Conservation (phyloP, 148 eudicot species). For the Silene latifolia region DNA sequence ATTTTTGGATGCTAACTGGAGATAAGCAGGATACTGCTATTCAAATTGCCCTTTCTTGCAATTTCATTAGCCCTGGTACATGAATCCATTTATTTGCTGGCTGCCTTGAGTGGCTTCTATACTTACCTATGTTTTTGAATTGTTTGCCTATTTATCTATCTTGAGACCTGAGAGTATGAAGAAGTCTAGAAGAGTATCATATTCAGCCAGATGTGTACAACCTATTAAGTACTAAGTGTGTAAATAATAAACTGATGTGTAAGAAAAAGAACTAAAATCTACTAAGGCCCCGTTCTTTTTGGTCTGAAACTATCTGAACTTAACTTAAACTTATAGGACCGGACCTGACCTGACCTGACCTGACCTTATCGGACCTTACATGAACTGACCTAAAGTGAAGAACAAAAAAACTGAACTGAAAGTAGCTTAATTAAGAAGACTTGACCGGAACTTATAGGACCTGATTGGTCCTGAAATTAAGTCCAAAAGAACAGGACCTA, state of each 20-base stretch:
- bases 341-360: too few relatives aligned
- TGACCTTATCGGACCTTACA: too few relatives aligned
- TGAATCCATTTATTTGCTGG: not conserved
- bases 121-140: not conserved
- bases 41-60: conserved; percentile 95
- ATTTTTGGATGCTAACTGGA: conserved; percentile 99
- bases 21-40: conserved; percentile 94
- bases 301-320: too few relatives aligned
- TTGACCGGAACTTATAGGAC: too few relatives aligned
- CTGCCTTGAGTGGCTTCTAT: not conserved
- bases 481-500: too few relatives aligned
- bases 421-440: too few relatives aligned
- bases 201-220: not conserved
- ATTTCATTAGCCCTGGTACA: conserved; percentile 87
- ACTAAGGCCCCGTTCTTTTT: not conserved
- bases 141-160: not conserved
- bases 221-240: not conserved
- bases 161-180: not conserved
- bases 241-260: not conserved
- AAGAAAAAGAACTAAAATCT: not conserved
- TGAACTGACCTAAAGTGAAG: too few relatives aligned
- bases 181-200: not conserved
- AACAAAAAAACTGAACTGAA: too few relatives aligned
- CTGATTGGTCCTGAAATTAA: too few relatives aligned
- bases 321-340: too few relatives aligned